Evolutionary conservation across 1,284 basidiomycete genomes (phyloP).

Genomic region (Tilletia setariae): DNA sequence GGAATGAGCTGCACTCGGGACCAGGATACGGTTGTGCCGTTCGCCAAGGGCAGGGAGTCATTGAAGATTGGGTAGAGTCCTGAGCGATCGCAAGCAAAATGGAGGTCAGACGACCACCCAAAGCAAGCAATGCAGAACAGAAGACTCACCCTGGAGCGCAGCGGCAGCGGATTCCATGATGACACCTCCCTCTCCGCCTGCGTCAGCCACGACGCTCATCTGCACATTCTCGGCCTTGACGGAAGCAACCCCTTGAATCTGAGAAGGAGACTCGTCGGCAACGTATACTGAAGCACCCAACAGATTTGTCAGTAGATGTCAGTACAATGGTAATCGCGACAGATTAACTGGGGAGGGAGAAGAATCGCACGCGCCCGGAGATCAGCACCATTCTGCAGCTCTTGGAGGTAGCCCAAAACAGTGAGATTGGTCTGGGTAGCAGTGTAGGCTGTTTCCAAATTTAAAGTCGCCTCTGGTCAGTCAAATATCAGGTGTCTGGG

Average conservation of each 20-base stretch:
- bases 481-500: too few relatives aligned
- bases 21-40: constrained; percentile 69
- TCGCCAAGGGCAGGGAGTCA: constrained; percentile 59
- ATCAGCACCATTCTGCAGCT: constrained; percentile 67
- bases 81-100: too few relatives aligned
- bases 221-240: constrained; percentile 30
- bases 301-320: too few relatives aligned
- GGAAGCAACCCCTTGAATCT: constrained; percentile 64
- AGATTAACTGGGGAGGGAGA: too few relatives aligned
- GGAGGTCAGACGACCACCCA: too few relatives aligned
- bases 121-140: too few relatives aligned
- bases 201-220: constrained; percentile 50
- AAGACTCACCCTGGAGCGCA: constrained; percentile 44
- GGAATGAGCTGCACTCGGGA: constrained; percentile 68
- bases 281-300: too few relatives aligned
- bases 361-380: constrained; percentile 60
- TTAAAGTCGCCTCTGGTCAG: too few relatives aligned
- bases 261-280: constrained; percentile 57
- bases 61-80: constrained; percentile 41
- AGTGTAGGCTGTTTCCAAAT: constrained; percentile 59
- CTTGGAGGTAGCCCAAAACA: constrained; percentile 71
- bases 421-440: constrained; percentile 73
- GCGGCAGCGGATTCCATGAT: constrained; percentile 69
- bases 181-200: constrained; percentile 75
- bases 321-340: too few relatives aligned